Percentiles rank a stretch among this genome's conserved stretches.
Conservation (phyloP, 1,139 yeast genomes). For the Candida albicans region DNA sequence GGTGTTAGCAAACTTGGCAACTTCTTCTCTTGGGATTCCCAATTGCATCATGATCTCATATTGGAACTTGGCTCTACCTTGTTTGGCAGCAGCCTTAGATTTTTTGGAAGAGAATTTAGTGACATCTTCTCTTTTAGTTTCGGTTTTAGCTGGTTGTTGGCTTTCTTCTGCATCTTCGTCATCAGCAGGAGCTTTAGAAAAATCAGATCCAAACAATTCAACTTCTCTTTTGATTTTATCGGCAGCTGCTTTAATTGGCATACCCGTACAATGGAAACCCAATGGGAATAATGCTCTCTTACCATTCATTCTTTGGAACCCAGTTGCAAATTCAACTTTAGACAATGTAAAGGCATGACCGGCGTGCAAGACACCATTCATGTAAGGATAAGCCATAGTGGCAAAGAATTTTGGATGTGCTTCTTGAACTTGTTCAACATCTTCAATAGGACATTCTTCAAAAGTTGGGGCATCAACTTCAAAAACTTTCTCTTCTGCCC, state of each 20-base stretch:
- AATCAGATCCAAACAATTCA: conserved; percentile 85
- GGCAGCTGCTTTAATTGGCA: conserved; percentile 97
- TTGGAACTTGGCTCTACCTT: conserved; percentile 92
- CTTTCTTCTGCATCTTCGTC: conserved; percentile 49
- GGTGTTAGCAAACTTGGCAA: conserved; percentile 85
- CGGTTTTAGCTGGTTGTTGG: conserved; percentile 27
- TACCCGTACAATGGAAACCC: conserved; percentile 99
- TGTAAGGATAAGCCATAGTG: conserved; percentile 98
- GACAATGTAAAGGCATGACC: conserved; percentile 97
- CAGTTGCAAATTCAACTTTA: conserved; percentile 90
- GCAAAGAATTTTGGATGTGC: conserved; percentile 85
- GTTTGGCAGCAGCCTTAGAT: conserved; percentile 89
- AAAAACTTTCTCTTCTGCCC: conserved; percentile 84
- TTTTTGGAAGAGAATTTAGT: conserved; percentile 91
- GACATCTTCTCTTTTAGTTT: conserved; percentile 62
- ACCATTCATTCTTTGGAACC: conserved; percentile 94
- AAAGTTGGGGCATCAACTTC: conserved; percentile 85
- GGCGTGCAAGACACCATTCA: conserved; percentile 98
- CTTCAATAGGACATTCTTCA: conserved; percentile 60
- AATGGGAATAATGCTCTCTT: conserved; percentile 91
- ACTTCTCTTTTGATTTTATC: conserved; percentile 92
- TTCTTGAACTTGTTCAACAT: conserved; percentile 70
- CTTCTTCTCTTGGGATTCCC: conserved; percentile 82
- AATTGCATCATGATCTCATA: conserved; percentile 94
- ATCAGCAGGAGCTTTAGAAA: conserved; percentile 62